Percentiles rank a stretch among this genome's conserved stretches.
These are phyloP conservation scores for Curvularia verruculosa DNA, from an alignment of 2,329 filamentous ascomycete species.

Conservation along the genomic window DNA sequence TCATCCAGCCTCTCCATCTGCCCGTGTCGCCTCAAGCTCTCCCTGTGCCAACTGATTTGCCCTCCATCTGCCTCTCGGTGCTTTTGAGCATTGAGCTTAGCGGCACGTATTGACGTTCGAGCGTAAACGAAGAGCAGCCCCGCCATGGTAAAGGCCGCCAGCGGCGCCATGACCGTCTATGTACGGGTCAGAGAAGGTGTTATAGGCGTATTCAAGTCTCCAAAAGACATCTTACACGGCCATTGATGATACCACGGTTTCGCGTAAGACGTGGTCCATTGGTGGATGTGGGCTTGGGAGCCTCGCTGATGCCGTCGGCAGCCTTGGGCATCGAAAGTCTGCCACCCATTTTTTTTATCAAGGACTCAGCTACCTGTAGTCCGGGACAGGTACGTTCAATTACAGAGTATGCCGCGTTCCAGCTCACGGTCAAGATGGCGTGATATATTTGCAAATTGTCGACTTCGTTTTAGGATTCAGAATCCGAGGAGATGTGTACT, in stretches of 20 bases:
- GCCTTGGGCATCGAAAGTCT: constrained; percentile 54
- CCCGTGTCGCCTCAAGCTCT: constrained; percentile 61
- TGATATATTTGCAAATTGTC: constrained; percentile 8
- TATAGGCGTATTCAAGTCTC: neutral
- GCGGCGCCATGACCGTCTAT: constrained; percentile 63
- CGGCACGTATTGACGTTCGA: constrained; percentile 68
- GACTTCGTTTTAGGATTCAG: constrained; percentile 7
- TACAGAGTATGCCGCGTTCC: neutral
- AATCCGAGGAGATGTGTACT: constrained; percentile 5
- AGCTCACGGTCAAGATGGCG: constrained; percentile 9
- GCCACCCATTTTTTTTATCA: constrained; percentile 54
- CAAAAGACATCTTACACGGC: constrained; percentile 31
- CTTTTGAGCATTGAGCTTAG: constrained; percentile 67
- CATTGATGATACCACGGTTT: constrained; percentile 45
- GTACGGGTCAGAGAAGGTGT: constrained; percentile 10
- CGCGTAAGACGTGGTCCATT: constrained; percentile 39
- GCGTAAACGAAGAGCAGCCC: constrained; percentile 66
- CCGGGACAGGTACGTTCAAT: neutral
- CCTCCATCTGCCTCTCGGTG: constrained; percentile 64
- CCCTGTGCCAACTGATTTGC: constrained; percentile 61
- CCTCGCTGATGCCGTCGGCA: constrained; percentile 52
- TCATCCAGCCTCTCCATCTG: constrained; percentile 53
- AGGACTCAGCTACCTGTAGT: no score
- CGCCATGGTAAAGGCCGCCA: constrained; percentile 69
- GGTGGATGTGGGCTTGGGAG: constrained; percentile 45